A percentile compares a stretch with the other conserved stretches of the same genome.
These are phyloP conservation scores for Geopyxis carbonaria DNA, from an alignment of 495 filamentous ascomycete species.

Conservation along the genomic window DNA sequence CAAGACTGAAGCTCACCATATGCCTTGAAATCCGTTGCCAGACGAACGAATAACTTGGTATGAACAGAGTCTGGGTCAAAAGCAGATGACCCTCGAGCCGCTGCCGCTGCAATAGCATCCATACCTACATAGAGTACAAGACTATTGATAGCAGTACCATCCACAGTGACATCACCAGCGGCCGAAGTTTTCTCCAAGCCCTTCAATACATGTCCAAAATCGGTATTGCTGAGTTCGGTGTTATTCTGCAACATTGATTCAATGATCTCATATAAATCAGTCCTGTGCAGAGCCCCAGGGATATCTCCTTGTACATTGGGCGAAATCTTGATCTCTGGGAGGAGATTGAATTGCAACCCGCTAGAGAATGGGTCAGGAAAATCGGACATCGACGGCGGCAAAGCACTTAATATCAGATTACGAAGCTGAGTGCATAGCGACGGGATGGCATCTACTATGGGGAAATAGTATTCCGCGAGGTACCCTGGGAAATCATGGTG, in stretches of 20 bases:
- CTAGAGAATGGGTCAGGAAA: constrained; percentile 65
- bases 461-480: constrained; percentile 67
- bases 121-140: constrained; percentile 68
- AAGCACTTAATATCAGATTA: constrained; percentile 75
- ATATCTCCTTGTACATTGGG: constrained; percentile 23
- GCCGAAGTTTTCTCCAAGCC: background rate
- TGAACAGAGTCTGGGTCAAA: constrained; percentile 58
- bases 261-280: constrained; percentile 20
- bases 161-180: constrained; percentile 42
- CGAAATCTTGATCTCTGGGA: constrained; percentile 49
- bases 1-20: constrained; percentile 28
- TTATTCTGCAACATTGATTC: constrained; percentile 4
- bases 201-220: background rate
- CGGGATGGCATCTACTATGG: constrained; percentile 72
- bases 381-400: constrained; percentile 55
- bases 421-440: constrained; percentile 72
- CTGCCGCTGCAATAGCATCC: constrained; percentile 42
- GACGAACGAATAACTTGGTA: constrained; percentile 51
- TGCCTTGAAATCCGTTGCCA: constrained; percentile 54
- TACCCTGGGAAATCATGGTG: constrained; percentile 94
- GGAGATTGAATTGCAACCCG: constrained; percentile 62
- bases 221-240: background rate
- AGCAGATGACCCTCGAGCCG: constrained; percentile 41
- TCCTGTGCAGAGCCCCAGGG: constrained; percentile 11
- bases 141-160: constrained; percentile 58